Conservation (phyloP, 345 rosid genomes). For the Eutrema heterophyllum region DNA sequence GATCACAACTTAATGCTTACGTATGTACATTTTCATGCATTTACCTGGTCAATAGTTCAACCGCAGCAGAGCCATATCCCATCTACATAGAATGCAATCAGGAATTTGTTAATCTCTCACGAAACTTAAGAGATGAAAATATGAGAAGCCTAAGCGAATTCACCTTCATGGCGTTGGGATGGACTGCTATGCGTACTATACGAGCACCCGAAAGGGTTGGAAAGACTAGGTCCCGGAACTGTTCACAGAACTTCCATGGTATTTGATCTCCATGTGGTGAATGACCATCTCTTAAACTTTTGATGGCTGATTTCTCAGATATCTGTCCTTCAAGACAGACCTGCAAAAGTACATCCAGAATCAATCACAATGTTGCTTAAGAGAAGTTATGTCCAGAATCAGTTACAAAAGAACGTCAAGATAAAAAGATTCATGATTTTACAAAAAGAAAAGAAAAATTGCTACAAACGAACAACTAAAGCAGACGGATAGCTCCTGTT, state of each 20-base stretch:
- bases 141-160: conserved; percentile 11
- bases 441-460: background rate
- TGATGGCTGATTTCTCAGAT: conserved; percentile 69
- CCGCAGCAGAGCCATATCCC: conserved; percentile 93
- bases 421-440: background rate
- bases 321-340: conserved; percentile 91
- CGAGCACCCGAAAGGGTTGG: conserved; percentile 95
- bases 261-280: conserved; percentile 94
- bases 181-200: conserved; percentile 93
- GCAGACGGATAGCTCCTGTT: background rate
- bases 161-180: conserved; percentile 96
- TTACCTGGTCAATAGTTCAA: conserved; percentile 86
- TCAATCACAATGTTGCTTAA: background rate
- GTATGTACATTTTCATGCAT: background rate
- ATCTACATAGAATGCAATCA: conserved; percentile 46
- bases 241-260: conserved; percentile 96
- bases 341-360: conserved; percentile 34
- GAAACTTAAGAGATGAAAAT: background rate
- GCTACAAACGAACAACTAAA: conserved; percentile 1
- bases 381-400: conserved; percentile 5
- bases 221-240: conserved; percentile 69
- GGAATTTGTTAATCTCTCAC: conserved; percentile 3
- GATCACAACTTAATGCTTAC: conserved; percentile 39
- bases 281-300: conserved; percentile 70
- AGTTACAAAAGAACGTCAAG: conserved; percentile 7